Conservation (phyloP, 208 protist genomes). For the Wallacemonas sp. region DNA sequence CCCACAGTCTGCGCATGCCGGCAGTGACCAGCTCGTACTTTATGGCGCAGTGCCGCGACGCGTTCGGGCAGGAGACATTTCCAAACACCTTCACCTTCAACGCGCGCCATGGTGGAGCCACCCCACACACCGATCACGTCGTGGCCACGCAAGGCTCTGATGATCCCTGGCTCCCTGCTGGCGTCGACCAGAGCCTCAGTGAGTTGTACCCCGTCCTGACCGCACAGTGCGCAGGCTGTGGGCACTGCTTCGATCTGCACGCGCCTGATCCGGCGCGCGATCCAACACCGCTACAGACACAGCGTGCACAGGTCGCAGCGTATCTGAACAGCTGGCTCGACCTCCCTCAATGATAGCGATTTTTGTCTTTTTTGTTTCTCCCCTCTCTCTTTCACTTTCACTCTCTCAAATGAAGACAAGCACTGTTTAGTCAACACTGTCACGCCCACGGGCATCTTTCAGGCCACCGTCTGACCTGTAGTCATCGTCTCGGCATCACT, state of each 20-base stretch:
- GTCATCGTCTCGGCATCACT: neutral
- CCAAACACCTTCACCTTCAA: constrained; percentile 49
- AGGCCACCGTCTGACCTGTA: neutral
- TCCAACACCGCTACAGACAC: constrained; percentile 17
- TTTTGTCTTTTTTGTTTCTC: neutral
- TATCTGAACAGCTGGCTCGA: constrained; percentile 33
- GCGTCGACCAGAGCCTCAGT: constrained; percentile 21
- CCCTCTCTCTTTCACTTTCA: neutral
- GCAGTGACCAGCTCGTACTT: constrained; percentile 39
- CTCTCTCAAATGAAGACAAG: too few relatives aligned
- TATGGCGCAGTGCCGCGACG: constrained; percentile 37
- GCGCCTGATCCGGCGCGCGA: neutral
- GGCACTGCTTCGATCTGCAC: constrained; percentile 42
- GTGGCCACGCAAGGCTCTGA: constrained; percentile 43
- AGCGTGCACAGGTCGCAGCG: constrained; percentile 17
- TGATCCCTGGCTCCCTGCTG: constrained; percentile 42
- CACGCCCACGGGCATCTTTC: neutral
- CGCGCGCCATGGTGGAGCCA: constrained; percentile 27
- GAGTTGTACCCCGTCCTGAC: constrained; percentile 27
- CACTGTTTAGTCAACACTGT: neutral
- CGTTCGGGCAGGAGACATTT: constrained; percentile 31
- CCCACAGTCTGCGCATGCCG: constrained; percentile 28
- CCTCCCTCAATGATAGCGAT: too few relatives aligned
- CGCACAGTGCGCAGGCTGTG: constrained; percentile 44
- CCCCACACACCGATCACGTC: constrained; percentile 27